These are phyloP conservation scores for Claviceps maximensis DNA, from an alignment of 2,329 filamentous ascomycete genomes.

Conservation along the genomic window DNA sequence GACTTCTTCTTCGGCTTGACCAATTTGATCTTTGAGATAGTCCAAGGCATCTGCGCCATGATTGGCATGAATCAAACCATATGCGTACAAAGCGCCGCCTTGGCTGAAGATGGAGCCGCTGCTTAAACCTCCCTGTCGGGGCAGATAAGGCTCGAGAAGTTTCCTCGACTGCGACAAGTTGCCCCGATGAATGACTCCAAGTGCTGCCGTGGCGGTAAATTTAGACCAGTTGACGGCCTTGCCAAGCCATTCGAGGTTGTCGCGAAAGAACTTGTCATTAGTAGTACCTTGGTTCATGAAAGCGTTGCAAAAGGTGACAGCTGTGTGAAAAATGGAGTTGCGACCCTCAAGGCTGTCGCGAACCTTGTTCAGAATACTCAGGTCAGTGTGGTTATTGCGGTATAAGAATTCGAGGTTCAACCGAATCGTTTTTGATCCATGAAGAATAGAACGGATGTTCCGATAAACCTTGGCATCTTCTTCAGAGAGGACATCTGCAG, in stretches of 20 bases:
- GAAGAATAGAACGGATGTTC: constrained; percentile 56
- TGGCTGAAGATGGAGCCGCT: constrained; percentile 88
- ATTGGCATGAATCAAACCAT: constrained; percentile 93
- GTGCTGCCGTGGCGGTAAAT: constrained; percentile 89
- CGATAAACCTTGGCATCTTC: constrained; percentile 43
- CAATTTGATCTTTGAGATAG: constrained; percentile 65
- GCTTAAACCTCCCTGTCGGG: constrained; percentile 58
- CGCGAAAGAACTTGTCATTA: constrained; percentile 95
- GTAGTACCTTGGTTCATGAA: constrained; percentile 99
- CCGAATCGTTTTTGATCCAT: constrained; percentile 86
- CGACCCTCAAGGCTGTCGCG: constrained; percentile 89
- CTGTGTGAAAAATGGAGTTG: constrained; percentile 97
- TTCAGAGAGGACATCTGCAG: constrained; percentile 40
- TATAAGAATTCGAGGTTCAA: constrained; percentile 94
- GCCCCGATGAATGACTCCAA: constrained; percentile 92
- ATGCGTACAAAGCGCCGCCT: constrained; percentile 87
- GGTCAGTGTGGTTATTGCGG: constrained; percentile 86
- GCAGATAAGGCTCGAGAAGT: constrained; percentile 87
- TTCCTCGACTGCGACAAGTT: constrained; percentile 90
- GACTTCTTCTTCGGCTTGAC: constrained; percentile 70
- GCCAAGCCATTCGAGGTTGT: constrained; percentile 94
- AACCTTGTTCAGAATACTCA: constrained; percentile 88
- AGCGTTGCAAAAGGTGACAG: constrained; percentile 92
- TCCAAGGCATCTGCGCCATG: constrained; percentile 83
- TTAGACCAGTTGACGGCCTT: constrained; percentile 99